Conservation (phyloP, 2,329 filamentous ascomycete species). For the Fonsecaea monophora region DNA sequence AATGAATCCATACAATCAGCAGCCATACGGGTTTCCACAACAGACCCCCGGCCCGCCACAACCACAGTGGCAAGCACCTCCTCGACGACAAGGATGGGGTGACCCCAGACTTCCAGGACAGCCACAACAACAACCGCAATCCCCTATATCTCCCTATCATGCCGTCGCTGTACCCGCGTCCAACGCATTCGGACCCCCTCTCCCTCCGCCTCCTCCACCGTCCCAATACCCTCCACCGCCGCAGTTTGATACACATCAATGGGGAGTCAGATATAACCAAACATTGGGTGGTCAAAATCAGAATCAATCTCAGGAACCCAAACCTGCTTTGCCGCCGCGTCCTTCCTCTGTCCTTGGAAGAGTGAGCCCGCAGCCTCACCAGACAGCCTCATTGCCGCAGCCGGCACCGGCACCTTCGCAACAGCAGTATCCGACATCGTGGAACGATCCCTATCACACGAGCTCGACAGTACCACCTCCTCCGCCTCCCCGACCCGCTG, state of each 20-base stretch:
- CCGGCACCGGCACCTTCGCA: conserved; percentile 23
- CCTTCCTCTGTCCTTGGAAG: conserved; percentile 34
- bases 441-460: conserved; percentile 37
- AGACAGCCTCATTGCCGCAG: conserved; percentile 32
- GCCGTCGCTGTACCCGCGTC: conserved; percentile 5
- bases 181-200: conserved; percentile 33
- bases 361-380: conserved; percentile 30
- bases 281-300: conserved; percentile 15
- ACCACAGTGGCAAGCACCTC: conserved; percentile 40
- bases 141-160: conserved; percentile 30
- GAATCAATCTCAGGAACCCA: conserved; percentile 26
- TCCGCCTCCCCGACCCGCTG: conserved; percentile 48
- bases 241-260: conserved; percentile 46
- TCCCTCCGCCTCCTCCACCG: conserved; percentile 27
- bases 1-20: conserved; percentile 34
- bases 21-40: conserved; percentile 37
- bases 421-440: conserved; percentile 32
- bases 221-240: conserved; percentile 26
- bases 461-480: conserved; percentile 35
- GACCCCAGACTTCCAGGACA: conserved; percentile 33
- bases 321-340: conserved; percentile 39
- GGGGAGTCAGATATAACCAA: conserved; percentile 52
- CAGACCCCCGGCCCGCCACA: conserved; percentile 38
- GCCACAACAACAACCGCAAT: conserved; percentile 21
- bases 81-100: conserved; percentile 38